phyloP scores from a whole-genome alignment of 352 stramenopile genomes.

The Phytophthora citricola region DNA sequence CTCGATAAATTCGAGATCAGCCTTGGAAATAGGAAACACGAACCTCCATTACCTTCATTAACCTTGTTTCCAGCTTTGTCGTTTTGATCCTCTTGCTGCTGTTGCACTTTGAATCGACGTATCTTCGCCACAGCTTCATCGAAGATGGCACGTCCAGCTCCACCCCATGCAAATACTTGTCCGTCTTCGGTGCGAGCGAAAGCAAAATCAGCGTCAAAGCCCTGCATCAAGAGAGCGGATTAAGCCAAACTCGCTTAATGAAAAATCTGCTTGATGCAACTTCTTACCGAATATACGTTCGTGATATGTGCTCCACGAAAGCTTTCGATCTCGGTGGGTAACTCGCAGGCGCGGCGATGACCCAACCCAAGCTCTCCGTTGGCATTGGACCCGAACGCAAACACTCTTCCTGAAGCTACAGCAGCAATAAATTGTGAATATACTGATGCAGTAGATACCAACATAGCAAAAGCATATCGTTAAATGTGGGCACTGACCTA shows the following conservation, averaged over 20 bases:
- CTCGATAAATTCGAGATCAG: conserved; percentile 40
- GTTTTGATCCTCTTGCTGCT: conserved; percentile 15
- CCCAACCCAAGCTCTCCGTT: conserved; percentile 71
- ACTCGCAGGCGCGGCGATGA: conserved; percentile 43
- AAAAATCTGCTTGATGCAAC: background rate
- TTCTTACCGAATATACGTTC: conserved; percentile 55
- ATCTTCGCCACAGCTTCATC: conserved; percentile 16
- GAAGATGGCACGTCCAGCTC: conserved; percentile 57
- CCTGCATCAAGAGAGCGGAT: conserved; percentile 31
- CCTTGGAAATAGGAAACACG: conserved; percentile 59
- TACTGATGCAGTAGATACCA: background rate
- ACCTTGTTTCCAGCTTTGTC: background rate
- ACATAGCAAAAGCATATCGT: background rate
- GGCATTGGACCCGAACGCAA: conserved; percentile 72
- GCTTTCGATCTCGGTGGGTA: conserved; percentile 61
- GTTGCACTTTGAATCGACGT: conserved; percentile 6
- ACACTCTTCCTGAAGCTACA: conserved; percentile 62
- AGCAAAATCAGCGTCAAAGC: conserved; percentile 71
- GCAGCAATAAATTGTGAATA: background rate
- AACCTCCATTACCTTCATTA: background rate
- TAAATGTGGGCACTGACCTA: conserved; percentile 34
- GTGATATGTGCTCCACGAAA: conserved; percentile 54
- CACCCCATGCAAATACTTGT: conserved; percentile 91
- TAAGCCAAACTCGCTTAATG: background rate
- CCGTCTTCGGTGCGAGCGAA: conserved; percentile 85